Conservation (phyloP, 805 yeast species). For the Myxozyma lipomycoides region DNA sequence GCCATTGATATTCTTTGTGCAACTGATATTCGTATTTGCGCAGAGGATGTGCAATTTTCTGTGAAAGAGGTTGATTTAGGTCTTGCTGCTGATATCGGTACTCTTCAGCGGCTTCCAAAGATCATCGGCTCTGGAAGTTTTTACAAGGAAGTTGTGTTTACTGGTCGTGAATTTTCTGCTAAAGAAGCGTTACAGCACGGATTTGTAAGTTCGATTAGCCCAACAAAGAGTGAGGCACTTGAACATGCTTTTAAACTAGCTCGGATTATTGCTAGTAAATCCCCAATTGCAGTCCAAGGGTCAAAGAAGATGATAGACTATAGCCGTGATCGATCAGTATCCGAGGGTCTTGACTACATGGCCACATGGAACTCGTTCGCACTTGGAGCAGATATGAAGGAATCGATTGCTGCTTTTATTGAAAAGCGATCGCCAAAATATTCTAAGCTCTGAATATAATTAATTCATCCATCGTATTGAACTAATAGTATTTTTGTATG, state of each 20-base stretch:
- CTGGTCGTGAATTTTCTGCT: conserved; percentile 55
- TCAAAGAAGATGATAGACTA: conserved; percentile 54
- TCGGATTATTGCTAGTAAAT: conserved; percentile 43
- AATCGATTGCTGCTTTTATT: conserved; percentile 1
- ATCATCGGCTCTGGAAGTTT: conserved; percentile 53
- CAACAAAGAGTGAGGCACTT: conserved; percentile 49
- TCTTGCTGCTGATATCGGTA: conserved; percentile 74
- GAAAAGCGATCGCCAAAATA: conserved; percentile 4
- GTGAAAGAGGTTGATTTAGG: conserved; percentile 71
- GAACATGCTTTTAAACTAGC: conserved; percentile 51
- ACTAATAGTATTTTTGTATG: neutral
- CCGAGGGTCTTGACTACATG: conserved; percentile 49
- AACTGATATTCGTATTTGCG: conserved; percentile 53
- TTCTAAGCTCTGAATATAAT: too few relatives aligned
- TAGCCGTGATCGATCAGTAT: conserved; percentile 40
- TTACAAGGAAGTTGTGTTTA: conserved; percentile 56
- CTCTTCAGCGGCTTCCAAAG: conserved; percentile 61
- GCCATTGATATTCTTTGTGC: conserved; percentile 65
- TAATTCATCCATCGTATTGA: too few relatives aligned
- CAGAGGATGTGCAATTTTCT: conserved; percentile 50
- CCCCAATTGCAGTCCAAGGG: conserved; percentile 61
- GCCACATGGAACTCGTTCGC: conserved; percentile 50
- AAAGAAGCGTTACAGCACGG: conserved; percentile 58
- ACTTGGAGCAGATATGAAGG: conserved; percentile 10
- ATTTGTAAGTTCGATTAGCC: conserved; percentile 47